phyloP scores from a whole-genome alignment of 768 basidiomycete genomes.

The Phylloporus sp. region DNA sequence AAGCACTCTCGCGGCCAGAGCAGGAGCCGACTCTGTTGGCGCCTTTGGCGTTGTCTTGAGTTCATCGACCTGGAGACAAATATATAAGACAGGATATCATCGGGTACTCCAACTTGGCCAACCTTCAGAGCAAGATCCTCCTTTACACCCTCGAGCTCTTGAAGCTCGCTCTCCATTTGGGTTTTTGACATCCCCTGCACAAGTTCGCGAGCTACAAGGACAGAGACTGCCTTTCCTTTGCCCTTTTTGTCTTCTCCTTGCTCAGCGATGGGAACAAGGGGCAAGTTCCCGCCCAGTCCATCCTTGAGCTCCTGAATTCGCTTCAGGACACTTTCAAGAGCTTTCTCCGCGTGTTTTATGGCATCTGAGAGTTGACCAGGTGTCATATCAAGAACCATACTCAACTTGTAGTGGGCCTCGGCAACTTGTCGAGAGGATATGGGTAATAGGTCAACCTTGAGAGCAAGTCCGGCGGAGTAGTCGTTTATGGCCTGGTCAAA shows the following conservation, averaged over 20 bases:
- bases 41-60: slow-evolving; percentile 78
- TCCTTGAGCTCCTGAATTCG: slow-evolving; percentile 60
- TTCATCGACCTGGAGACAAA: slow-evolving; percentile 75
- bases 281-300: slow-evolving; percentile 35
- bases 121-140: slow-evolving; percentile 87
- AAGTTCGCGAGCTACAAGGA: slow-evolving; percentile 38
- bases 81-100: background rate
- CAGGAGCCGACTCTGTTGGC: slow-evolving; percentile 56
- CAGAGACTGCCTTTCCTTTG: slow-evolving; percentile 68
- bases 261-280: slow-evolving; percentile 30
- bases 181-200: slow-evolving; percentile 64
- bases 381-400: slow-evolving; percentile 89
- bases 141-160: slow-evolving; percentile 70
- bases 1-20: slow-evolving; percentile 64
- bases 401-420: slow-evolving; percentile 91
- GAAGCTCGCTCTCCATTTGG: slow-evolving; percentile 76
- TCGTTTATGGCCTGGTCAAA: slow-evolving; percentile 92
- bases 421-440: slow-evolving; percentile 91
- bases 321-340: slow-evolving; percentile 71
- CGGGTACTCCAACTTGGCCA: background rate
- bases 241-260: slow-evolving; percentile 48
- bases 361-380: slow-evolving; percentile 80
- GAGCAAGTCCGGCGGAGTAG: slow-evolving; percentile 70
- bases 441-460: slow-evolving; percentile 74
- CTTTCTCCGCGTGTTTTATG: slow-evolving; percentile 75